Base-by-base conservation (phyloP, 108 stramenopile species). In the Aureococcus anophagefferens region DNA sequence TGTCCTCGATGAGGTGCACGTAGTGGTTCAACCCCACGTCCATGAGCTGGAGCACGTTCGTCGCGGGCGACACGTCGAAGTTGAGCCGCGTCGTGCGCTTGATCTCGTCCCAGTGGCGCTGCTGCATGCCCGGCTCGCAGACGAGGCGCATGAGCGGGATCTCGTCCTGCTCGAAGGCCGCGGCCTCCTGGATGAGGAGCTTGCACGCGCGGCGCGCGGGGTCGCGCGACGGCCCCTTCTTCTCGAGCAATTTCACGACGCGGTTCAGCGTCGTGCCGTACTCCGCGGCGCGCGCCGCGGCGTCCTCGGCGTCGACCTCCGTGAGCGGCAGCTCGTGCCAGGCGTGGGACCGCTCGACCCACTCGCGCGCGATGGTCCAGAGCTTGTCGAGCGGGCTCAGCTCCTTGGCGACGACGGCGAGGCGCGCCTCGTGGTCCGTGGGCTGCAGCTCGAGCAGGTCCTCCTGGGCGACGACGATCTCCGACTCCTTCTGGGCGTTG, bases 81-180 rank as follows among this genome's bases (percentile, higher is more conserved):
- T 62, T 32, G 18, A 85, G 63, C 13, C 69, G 36, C 14, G 84
- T 84, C 31, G 65, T 73, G 5, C 64, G 46, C 7, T 79, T 80
- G 0, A 88, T 88, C 59, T 83, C 71, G 46, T 80, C 71, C 87
- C 87, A 88, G 83, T 88, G 87, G 21, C 87, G 73, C 34, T 79
- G 35, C 33, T 66, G 74, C 45, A 88, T 76, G n/a, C 87, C 87
- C 17, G 87, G 87, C 36, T 86, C 85, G 59, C 84, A 85, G 44
- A 88, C 72, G 30, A 88, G 75, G 17, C 76, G 64, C 83, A 88
- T 79, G 33, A 88, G 76, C 4, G 86, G 86, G 18, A 81, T 63
- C 68, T 85, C 46, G 28, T 81, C 78, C 35, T 72, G 66, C 16
- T 87, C 32, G 77, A 87, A 88, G 45, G 64, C 62, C 34, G 83